Conservation (phyloP, 2,329 filamentous ascomycete genomes). For the Penicillium sclerotigenum region DNA sequence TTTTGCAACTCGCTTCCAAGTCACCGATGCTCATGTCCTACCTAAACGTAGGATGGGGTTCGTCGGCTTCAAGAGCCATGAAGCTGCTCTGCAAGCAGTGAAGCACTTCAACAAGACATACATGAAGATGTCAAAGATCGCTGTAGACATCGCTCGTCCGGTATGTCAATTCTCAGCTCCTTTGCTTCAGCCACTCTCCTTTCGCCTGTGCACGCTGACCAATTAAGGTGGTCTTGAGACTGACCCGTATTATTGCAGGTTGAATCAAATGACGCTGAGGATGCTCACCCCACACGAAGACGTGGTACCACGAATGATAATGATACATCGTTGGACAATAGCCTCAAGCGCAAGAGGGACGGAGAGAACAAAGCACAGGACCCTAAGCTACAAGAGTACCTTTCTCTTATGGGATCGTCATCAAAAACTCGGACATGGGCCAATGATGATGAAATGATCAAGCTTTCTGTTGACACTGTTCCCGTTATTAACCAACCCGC, state of each 20-base stretch:
- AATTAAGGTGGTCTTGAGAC: slow-evolving; percentile 40
- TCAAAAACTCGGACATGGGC: slow-evolving; percentile 64
- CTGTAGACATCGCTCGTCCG: slow-evolving; percentile 81
- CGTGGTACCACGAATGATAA: slow-evolving; percentile 20
- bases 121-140: slow-evolving; percentile 92
- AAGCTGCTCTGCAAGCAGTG: slow-evolving; percentile 77
- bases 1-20: slow-evolving; percentile 71
- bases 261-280: slow-evolving; percentile 35
- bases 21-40: slow-evolving; percentile 92
- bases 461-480: slow-evolving; percentile 21
- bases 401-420: slow-evolving; percentile 73
- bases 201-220: slow-evolving; percentile 37
- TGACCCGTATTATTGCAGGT: slow-evolving; percentile 41
- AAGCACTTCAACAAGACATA: slow-evolving; percentile 95
- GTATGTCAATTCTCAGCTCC: slow-evolving; percentile 50
- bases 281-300: slow-evolving; percentile 24
- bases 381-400: slow-evolving; percentile 79
- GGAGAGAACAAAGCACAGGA: slow-evolving; percentile 64
- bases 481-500: slow-evolving; percentile 21
- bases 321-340: slow-evolving; percentile 23
- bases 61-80: slow-evolving; percentile 81
- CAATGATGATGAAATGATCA: slow-evolving; percentile 49
- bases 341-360: slow-evolving; percentile 42
- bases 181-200: slow-evolving; percentile 17
- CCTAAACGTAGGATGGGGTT: slow-evolving; percentile 89